Conservation (phyloP, 192 early-diverging fungal genomes). For the Podila clonocystis region DNA sequence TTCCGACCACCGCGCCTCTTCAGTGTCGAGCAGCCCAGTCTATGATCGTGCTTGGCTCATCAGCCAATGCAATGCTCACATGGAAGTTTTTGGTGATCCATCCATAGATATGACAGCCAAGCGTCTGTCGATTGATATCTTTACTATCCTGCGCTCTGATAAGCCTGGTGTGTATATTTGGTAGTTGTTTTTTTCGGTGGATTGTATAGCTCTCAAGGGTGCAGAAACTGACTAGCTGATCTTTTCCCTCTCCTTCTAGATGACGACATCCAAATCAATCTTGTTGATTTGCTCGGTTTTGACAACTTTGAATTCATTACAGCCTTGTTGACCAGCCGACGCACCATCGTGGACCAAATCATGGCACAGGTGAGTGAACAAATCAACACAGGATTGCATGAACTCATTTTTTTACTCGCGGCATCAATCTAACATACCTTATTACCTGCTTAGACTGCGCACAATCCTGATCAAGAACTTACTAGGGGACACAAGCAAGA, state of each 20-base stretch:
- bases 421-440: too few species aligned
- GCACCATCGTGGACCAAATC: constrained; percentile 70
- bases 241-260: constrained; percentile 17
- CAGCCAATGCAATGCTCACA: constrained; percentile 66
- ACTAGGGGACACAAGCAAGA: constrained; percentile 19
- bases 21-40: constrained; percentile 4
- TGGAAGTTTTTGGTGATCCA: constrained; percentile 48
- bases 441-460: constrained; percentile 34
- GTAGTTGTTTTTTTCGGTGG: background rate
- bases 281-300: constrained; percentile 81
- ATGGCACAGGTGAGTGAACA: constrained; percentile 54
- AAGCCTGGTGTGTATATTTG: constrained; percentile 52
- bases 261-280: constrained; percentile 70
- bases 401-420: too few species aligned
- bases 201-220: background rate
- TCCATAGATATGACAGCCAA: constrained; percentile 56
- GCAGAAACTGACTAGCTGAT: background rate
- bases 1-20: background rate
- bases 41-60: constrained; percentile 37
- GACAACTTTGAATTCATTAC: constrained; percentile 76
- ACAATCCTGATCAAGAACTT: constrained; percentile 18
- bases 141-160: constrained; percentile 72
- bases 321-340: constrained; percentile 64
- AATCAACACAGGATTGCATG: background rate
- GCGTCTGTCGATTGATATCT: constrained; percentile 74